These are phyloP conservation scores for Lactifluus subvellereus DNA, from an alignment of 768 basidiomycete genomes.

Conservation along the genomic window DNA sequence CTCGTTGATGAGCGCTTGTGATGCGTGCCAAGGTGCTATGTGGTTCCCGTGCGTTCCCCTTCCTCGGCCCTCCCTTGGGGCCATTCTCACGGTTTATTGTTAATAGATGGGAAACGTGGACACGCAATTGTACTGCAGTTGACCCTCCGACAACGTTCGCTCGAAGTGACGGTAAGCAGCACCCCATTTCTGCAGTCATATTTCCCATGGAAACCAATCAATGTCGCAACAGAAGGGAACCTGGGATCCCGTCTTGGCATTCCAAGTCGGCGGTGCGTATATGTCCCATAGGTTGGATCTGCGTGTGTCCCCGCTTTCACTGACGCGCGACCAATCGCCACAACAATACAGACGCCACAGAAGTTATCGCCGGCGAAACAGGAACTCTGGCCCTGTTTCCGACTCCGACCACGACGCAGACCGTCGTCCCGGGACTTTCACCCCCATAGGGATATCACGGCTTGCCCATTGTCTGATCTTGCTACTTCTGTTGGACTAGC, in stretches of 20 bases:
- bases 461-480: too few species aligned
- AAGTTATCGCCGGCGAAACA: background rate
- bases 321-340: too few species aligned
- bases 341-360: background rate
- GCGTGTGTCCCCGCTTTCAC: too few species aligned
- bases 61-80: background rate
- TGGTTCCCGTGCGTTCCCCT: slow-evolving; percentile 23
- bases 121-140: background rate
- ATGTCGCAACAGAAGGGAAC: background rate
- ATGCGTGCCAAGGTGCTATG: slow-evolving; percentile 28
- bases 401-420: slow-evolving; percentile 2
- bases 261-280: slow-evolving; percentile 9
- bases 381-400: background rate
- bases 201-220: background rate
- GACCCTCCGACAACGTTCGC: slow-evolving; percentile 8
- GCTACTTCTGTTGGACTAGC: too few species aligned
- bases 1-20: slow-evolving; percentile 34
- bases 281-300: too few species aligned
- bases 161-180: slow-evolving; percentile 6
- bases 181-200: background rate
- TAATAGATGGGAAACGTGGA: slow-evolving; percentile 5
- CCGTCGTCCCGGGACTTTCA: slow-evolving; percentile 2
- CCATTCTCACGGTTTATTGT: background rate
- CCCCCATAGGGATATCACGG: too few species aligned
- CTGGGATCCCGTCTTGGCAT: slow-evolving; percentile 7